Percentiles rank a stretch among this genome's conserved stretches.
Evolutionary conservation across 2,329 filamentous ascomycete species (phyloP).

Genomic region (Colletotrichum sp.): DNA sequence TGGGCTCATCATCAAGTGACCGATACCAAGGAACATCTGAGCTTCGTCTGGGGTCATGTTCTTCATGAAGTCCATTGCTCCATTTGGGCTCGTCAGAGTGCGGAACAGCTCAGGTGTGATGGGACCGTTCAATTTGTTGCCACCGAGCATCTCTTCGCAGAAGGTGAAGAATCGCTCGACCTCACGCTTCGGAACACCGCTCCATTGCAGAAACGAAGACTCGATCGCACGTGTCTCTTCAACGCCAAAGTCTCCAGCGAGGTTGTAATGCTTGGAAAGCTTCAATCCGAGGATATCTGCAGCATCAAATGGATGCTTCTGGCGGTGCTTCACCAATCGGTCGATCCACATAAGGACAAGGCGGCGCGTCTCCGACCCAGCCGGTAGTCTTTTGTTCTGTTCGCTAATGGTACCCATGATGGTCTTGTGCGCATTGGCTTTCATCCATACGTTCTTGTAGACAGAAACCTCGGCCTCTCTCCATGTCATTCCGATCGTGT

Average conservation of each 20-base stretch:
- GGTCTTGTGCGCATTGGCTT: not conserved
- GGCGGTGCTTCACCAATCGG: not conserved
- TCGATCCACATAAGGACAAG: not conserved
- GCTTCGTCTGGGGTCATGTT: not conserved
- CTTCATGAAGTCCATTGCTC: not conserved
- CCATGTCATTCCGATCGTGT: slow-evolving; percentile 6
- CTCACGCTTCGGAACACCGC: not conserved
- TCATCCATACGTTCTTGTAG: slow-evolving; percentile 15
- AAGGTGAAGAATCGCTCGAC: not conserved
- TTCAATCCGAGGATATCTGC: not conserved
- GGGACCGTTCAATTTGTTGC: not conserved
- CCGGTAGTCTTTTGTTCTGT: not conserved
- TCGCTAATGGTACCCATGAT: not conserved
- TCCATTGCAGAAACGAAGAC: not conserved
- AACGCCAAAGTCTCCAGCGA: not conserved
- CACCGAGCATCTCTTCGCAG: not conserved
- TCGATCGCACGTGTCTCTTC: not conserved
- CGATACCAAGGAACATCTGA: not conserved
- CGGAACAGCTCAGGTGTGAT: not conserved
- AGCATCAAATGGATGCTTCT: not conserved
- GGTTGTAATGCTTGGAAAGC: not conserved
- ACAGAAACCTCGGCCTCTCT: not conserved
- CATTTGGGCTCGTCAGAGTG: not conserved
- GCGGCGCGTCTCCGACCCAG: slow-evolving; percentile 4
- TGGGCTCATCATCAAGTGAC: not conserved